Evolutionary conservation across 306 rosid species (phyloP), one percentile per base, ranked within the genome.

Genomic region (Parietaria judaica): DNA sequence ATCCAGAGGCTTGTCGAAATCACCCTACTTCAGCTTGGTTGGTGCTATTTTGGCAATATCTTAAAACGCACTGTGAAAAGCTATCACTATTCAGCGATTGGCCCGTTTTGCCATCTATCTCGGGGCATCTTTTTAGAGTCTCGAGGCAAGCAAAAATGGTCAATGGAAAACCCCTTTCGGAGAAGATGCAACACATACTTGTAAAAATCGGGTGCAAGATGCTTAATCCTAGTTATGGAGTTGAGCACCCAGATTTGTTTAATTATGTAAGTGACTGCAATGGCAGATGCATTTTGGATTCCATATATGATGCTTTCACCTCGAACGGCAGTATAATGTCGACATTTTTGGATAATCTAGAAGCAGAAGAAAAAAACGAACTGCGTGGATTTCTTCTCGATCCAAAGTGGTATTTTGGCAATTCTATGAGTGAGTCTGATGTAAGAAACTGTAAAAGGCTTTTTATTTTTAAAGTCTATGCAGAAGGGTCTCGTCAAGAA

Each of bases 41-140:
- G 75, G 49, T 66, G 72, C 72, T 85, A 35, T 86, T 91, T 66
- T 91, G 98, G 98, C 72, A 80, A 58, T 91, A 85, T 77, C 83
- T 91, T 34, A 80, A 70, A 60, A 78, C 65, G 55, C 83, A 79
- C 57, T 78, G 83, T 44, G 79, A 79, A 64, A 77, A 72, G 14
- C 67, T 91, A 70, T 79, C 82, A 51, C 65, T 83, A 54, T 86
- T 86, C 71, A 52, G 84, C 62, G 98, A 91, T 64, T 91, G 98
- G 98, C 98, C 98, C 43, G 88, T 91, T 61, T 80, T 91, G 66
- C 98, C 96, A 56, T 81, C 96, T 72, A 83, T 81, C 51, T 80
- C 95, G 36, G 84, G 94, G 66, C 69, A 85, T 79, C 80, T 91
- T 45, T 73, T 81, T 65, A 85, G 88, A 76, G 76, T 85, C 61